Percentiles rank a stretch among this genome's conserved stretches.
phyloP scores from a whole-genome alignment of 2,329 filamentous ascomycete species.

The Aspergillus aculeatus region DNA sequence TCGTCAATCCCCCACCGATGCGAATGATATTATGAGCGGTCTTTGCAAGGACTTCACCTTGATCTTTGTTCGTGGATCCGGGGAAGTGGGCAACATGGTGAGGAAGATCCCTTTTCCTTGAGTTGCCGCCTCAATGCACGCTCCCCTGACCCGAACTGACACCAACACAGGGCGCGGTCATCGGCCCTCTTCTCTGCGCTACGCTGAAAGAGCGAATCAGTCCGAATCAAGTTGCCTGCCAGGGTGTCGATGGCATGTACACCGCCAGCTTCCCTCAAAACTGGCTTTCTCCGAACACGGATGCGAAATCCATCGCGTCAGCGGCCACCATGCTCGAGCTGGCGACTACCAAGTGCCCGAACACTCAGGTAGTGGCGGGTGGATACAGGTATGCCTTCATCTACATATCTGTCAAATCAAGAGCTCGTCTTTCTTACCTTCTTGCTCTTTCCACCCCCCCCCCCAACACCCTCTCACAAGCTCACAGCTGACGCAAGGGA shows the following conservation, averaged over 20 bases:
- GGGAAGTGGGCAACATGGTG: constrained; percentile 43
- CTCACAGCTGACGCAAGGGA: constrained; percentile 14
- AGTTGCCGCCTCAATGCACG: too few relatives aligned
- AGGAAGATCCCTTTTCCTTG: too few relatives aligned
- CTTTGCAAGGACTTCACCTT: constrained; percentile 40
- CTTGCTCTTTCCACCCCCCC: neutral
- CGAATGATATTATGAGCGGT: constrained; percentile 39
- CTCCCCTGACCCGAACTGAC: neutral
- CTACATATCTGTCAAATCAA: too few relatives aligned
- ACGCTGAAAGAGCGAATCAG: constrained; percentile 25
- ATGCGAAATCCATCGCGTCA: constrained; percentile 37
- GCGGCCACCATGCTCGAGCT: constrained; percentile 42
- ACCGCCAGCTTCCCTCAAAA: constrained; percentile 38
- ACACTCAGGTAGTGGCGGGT: constrained; percentile 44
- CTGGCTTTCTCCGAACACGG: constrained; percentile 40
- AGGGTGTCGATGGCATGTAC: constrained; percentile 48
- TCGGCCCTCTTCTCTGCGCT: constrained; percentile 31
- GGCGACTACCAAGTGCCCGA: constrained; percentile 46
- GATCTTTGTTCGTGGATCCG: constrained; percentile 44
- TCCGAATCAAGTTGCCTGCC: constrained; percentile 34
- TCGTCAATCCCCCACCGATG: constrained; percentile 10
- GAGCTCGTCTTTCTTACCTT: neutral
- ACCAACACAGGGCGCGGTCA: constrained; percentile 26
- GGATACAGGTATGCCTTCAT: constrained; percentile 39
- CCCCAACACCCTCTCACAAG: neutral